These are phyloP conservation scores for Rauvolfia tetraphylla DNA, from an alignment of 257 asterid species.

Conservation along the genomic window DNA sequence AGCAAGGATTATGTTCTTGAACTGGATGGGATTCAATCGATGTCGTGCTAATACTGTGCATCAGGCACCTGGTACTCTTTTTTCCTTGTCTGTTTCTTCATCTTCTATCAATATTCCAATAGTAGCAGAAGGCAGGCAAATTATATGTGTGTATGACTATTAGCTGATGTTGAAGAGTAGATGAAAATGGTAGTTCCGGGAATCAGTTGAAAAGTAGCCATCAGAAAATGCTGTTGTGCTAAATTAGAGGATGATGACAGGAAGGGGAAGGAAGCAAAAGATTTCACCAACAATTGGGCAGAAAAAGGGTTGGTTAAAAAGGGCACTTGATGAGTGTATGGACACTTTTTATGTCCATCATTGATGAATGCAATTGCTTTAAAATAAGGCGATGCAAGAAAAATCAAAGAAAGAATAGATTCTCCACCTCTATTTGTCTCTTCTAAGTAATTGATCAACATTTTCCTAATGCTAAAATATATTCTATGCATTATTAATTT, in stretches of 20 bases:
- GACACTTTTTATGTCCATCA: constrained; percentile 16
- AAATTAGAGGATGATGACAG: neutral
- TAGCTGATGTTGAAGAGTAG: constrained; percentile 25
- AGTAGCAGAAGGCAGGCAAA: neutral
- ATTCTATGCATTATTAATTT: neutral
- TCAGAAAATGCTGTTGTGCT: constrained; percentile 16
- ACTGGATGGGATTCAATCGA: too few relatives aligned
- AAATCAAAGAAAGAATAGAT: constrained; percentile 13
- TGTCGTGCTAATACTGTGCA: too few relatives aligned
- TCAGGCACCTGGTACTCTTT: too few relatives aligned
- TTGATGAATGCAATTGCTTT: constrained; percentile 25
- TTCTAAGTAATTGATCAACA: constrained; percentile 19
- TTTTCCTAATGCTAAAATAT: neutral
- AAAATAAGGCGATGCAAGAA: constrained; percentile 11
- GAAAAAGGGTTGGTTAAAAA: constrained; percentile 15
- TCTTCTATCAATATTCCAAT: too few relatives aligned
- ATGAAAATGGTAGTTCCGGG: constrained; percentile 22
- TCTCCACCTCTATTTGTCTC: constrained; percentile 40
- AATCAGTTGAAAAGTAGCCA: constrained; percentile 25
- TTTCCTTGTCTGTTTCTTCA: too few relatives aligned
- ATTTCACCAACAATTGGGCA: neutral
- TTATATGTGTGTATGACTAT: constrained; percentile 17
- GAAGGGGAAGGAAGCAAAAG: neutral
- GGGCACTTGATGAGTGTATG: constrained; percentile 19
- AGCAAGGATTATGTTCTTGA: constrained; percentile 1